phyloP scores from a whole-genome alignment of 78 protist genomes.

The Cavenderia fasciculata region DNA sequence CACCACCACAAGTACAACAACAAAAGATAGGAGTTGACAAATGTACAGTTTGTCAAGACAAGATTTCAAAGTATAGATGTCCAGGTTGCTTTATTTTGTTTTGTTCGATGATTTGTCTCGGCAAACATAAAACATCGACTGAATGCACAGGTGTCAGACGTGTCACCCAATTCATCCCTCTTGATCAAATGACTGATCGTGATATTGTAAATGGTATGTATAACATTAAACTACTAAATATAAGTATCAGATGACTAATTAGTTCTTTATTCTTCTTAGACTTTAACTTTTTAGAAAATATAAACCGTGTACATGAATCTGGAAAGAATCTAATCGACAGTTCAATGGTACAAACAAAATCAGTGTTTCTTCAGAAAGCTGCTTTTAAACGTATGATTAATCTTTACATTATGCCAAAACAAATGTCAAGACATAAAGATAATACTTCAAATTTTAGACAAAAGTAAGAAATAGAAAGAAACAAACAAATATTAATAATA shows the following conservation, averaged over 20 bases:
- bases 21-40: slow-evolving; percentile 9
- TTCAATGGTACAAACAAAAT: slow-evolving; percentile 22
- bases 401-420: slow-evolving; percentile 48
- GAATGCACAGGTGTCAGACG: slow-evolving; percentile 32
- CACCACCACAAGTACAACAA: not conserved
- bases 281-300: slow-evolving; percentile 36
- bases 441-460: slow-evolving; percentile 24
- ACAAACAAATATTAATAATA: not conserved
- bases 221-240: not conserved
- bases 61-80: slow-evolving; percentile 52
- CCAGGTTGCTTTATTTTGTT: slow-evolving; percentile 36
- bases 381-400: slow-evolving; percentile 29
- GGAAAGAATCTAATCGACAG: slow-evolving; percentile 12
- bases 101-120: slow-evolving; percentile 6
- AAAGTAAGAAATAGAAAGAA: not conserved
- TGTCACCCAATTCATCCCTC: slow-evolving; percentile 34
- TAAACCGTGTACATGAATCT: slow-evolving; percentile 38
- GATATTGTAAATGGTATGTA: slow-evolving; percentile 56
- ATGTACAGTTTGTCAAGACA: slow-evolving; percentile 28
- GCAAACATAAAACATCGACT: not conserved
- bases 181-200: slow-evolving; percentile 20
- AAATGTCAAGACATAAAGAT: slow-evolving; percentile 64
- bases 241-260: not conserved
- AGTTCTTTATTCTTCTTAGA: not conserved
- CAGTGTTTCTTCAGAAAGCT: slow-evolving; percentile 14